phyloP scores from a whole-genome alignment of 768 basidiomycete genomes.

The Mycena indigotica region DNA sequence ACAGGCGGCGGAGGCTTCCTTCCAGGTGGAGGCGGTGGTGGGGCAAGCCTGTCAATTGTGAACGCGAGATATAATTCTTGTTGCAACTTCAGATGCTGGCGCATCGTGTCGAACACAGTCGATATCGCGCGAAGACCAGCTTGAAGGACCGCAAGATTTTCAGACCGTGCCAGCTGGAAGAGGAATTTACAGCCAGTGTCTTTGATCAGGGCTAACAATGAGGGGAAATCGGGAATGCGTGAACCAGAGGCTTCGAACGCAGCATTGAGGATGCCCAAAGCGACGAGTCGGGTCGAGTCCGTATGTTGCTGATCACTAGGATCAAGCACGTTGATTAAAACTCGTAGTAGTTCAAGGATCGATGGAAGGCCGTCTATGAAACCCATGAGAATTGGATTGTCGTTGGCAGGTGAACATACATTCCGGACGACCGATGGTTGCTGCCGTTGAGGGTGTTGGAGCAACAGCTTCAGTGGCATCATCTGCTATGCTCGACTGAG shows the following conservation, averaged over 20 bases:
- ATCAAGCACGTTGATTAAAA: conserved; percentile 93
- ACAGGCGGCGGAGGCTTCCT: conserved; percentile 39
- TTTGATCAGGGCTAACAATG: conserved; percentile 72
- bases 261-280: conserved; percentile 83
- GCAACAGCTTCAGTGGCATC: conserved; percentile 19
- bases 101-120: conserved; percentile 87
- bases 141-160: conserved; percentile 78
- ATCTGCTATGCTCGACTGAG: conserved; percentile 12
- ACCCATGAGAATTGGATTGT: conserved; percentile 9
- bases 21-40: conserved; percentile 40
- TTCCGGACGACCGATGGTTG: conserved; percentile 39
- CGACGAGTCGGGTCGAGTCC: conserved; percentile 89
- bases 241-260: conserved; percentile 85
- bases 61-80: conserved; percentile 95
- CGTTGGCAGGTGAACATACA: conserved; percentile 35
- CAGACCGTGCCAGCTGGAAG: conserved; percentile 94
- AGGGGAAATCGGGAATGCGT: conserved; percentile 75
- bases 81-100: conserved; percentile 85
- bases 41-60: conserved; percentile 86
- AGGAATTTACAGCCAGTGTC: conserved; percentile 95
- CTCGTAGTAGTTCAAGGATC: conserved; percentile 88
- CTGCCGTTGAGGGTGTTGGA: conserved; percentile 27
- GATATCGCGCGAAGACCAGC: conserved; percentile 82
- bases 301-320: conserved; percentile 95
- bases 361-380: conserved; percentile 85